Evolutionary conservation across 1,284 basidiomycete species (phyloP).

Genomic region (Kwoniella shivajii): DNA sequence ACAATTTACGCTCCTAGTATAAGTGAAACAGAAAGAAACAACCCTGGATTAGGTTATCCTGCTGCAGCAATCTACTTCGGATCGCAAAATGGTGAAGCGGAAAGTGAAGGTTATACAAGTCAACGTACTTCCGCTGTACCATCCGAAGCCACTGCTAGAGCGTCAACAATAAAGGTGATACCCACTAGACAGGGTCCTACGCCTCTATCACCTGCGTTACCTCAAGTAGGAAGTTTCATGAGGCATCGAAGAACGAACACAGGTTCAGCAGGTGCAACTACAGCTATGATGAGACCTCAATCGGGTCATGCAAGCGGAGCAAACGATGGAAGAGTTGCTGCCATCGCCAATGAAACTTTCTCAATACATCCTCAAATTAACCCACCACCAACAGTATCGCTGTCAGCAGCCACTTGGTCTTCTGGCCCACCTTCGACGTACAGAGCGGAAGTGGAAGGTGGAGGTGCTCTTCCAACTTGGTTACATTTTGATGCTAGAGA

Average conservation of each 20-base stretch:
- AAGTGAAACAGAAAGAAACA: conserved; percentile 5
- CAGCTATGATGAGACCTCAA: conserved; percentile 10
- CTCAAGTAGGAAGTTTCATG: conserved; percentile 44
- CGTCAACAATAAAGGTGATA: conserved; percentile 42
- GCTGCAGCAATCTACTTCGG: conserved; percentile 46
- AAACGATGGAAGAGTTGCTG: conserved; percentile 41
- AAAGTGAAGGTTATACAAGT: conserved; percentile 11
- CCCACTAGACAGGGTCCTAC: conserved; percentile 23
- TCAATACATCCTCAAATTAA: conserved; percentile 50
- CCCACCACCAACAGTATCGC: conserved; percentile 48
- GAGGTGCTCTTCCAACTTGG: conserved; percentile 43
- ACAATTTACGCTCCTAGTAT: conserved; percentile 32
- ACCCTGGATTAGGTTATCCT: conserved; percentile 45
- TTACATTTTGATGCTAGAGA: conserved; percentile 51
- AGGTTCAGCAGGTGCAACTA: conserved; percentile 4
- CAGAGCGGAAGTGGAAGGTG: conserved; percentile 42
- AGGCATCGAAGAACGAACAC: conserved; percentile 28
- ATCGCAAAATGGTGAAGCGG: conserved; percentile 24
- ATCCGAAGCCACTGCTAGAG: conserved; percentile 15
- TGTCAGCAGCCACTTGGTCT: conserved; percentile 50
- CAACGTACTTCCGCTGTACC: conserved; percentile 10
- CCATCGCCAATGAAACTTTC: conserved; percentile 49
- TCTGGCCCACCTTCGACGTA: conserved; percentile 48
- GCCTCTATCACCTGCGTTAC: conserved; percentile 47
- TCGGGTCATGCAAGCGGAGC: conserved; percentile 8